phyloP scores from a whole-genome alignment of 345 rosid genomes.

The Euphorbia lathyris region DNA sequence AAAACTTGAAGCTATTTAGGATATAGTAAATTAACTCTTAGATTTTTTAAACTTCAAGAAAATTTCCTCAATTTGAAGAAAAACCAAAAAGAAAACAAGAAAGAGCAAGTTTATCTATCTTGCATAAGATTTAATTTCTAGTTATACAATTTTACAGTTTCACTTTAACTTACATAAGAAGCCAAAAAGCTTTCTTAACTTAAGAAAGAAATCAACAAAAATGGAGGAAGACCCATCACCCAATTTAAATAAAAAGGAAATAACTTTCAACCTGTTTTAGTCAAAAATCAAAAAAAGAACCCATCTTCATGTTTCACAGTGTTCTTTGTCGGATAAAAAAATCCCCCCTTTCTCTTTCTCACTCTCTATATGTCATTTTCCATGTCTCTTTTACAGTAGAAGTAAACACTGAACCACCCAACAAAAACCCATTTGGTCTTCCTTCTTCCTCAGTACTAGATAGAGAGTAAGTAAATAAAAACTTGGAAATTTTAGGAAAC shows the following conservation, averaged over 20 bases:
- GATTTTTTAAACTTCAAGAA: too few relatives aligned
- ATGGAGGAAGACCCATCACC: background rate
- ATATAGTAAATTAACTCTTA: too few relatives aligned
- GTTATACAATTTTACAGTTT: background rate
- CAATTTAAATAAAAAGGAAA: background rate
- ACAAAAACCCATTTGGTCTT: slow-evolving; percentile 9
- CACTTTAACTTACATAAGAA: slow-evolving; percentile 27
- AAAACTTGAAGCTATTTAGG: too few relatives aligned
- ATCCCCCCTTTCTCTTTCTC: slow-evolving; percentile 22
- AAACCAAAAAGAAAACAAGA: too few relatives aligned
- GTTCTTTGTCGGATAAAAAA: slow-evolving; percentile 53
- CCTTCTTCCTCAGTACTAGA: background rate
- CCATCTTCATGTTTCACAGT: slow-evolving; percentile 39
- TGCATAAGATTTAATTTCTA: slow-evolving; percentile 2
- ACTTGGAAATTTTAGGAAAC: background rate
- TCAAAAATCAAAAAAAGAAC: slow-evolving; percentile 30
- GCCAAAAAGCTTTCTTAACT: slow-evolving; percentile 16
- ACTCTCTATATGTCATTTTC: slow-evolving; percentile 52
- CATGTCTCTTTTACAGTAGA: slow-evolving; percentile 39
- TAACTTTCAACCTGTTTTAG: slow-evolving; percentile 17
- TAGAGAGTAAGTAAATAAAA: background rate
- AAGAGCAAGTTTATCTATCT: too few relatives aligned
- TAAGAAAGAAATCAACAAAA: background rate
- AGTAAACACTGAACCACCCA: slow-evolving; percentile 28
- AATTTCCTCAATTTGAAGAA: too few relatives aligned